phyloP scores from a whole-genome alignment of 495 filamentous ascomycete species.

The Daldinia bambusicola region DNA sequence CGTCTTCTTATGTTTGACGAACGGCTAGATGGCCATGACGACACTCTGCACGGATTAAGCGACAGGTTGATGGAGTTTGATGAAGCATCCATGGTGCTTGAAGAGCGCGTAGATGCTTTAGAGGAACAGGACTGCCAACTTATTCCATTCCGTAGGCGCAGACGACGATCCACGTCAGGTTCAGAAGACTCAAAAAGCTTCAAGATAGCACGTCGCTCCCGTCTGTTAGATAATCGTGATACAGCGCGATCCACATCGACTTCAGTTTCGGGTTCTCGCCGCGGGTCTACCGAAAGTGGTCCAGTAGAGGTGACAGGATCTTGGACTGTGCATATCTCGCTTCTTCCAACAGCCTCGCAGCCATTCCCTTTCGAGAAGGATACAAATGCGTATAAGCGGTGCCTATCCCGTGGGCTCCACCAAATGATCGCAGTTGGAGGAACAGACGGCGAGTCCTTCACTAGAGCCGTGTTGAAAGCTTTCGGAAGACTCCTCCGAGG shows the following conservation, averaged over 20 bases:
- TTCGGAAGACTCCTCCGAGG: slow-evolving; percentile 61
- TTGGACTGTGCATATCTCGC: slow-evolving; percentile 67
- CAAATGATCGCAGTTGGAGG: slow-evolving; percentile 62
- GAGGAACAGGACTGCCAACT: slow-evolving; percentile 45
- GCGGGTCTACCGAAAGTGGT: slow-evolving; percentile 6
- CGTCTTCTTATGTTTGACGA: slow-evolving; percentile 58
- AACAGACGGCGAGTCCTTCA: slow-evolving; percentile 59
- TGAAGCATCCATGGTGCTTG: slow-evolving; percentile 62
- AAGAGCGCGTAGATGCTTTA: slow-evolving; percentile 62
- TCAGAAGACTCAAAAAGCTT: slow-evolving; percentile 43
- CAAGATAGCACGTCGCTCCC: slow-evolving; percentile 27
- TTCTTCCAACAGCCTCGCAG: slow-evolving; percentile 61
- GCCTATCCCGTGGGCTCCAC: slow-evolving; percentile 65
- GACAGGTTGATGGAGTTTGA: slow-evolving; percentile 59
- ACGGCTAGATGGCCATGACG: slow-evolving; percentile 53
- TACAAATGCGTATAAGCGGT: slow-evolving; percentile 66
- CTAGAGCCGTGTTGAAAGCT: slow-evolving; percentile 56
- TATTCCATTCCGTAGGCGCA: slow-evolving; percentile 41
- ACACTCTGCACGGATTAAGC: slow-evolving; percentile 54
- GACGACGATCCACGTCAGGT: slow-evolving; percentile 45
- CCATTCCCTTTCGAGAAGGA: slow-evolving; percentile 69
- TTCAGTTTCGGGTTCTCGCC: slow-evolving; percentile 21
- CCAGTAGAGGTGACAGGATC: slow-evolving; percentile 44
- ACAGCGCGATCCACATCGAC: slow-evolving; percentile 25
- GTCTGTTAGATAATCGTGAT: slow-evolving; percentile 7